Percentiles rank a stretch among this genome's conserved stretches.
phyloP scores from a whole-genome alignment of 129 eudicot genomes.

The Flaveria trinervia region DNA sequence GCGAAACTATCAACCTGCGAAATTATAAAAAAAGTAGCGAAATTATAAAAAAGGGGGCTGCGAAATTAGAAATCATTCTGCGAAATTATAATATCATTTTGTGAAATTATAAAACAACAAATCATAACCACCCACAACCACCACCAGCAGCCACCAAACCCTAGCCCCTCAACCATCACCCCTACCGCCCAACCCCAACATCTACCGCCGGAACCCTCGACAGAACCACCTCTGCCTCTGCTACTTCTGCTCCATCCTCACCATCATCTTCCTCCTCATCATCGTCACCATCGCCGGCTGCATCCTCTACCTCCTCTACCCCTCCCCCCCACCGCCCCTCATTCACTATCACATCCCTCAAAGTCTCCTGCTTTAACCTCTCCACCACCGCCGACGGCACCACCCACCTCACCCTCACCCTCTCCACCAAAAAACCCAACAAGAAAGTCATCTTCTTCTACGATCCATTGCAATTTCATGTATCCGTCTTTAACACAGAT shows the following conservation, averaged over 20 bases:
- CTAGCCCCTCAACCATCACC: conserved; percentile 40
- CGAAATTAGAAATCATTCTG: no score
- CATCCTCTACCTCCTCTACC: conserved; percentile 70
- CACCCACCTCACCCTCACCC: conserved; percentile 56
- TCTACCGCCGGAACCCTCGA: conserved; percentile 62
- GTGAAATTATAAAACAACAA: no score
- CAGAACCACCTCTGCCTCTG: conserved; percentile 66
- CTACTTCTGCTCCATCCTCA: conserved; percentile 60
- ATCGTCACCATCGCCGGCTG: conserved; percentile 65
- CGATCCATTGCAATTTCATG: conserved; percentile 47
- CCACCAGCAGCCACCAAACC: conserved; percentile 23
- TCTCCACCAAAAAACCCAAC: conserved; percentile 77
- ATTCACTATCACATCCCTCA: conserved; percentile 62
- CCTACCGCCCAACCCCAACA: conserved; percentile 51
- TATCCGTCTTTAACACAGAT: no score
- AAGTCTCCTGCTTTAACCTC: conserved; percentile 60
- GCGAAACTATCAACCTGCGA: no score
- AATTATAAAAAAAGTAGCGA: no score
- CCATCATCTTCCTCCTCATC: conserved; percentile 46
- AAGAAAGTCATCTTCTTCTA: conserved; percentile 45
- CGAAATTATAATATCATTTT: no score
- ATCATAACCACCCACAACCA: conserved; percentile 37
- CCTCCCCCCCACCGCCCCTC: conserved; percentile 60
- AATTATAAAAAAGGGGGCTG: no score
- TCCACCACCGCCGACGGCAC: conserved; percentile 66